phyloP scores from a whole-genome alignment of 176 grass and related monocot genomes.

The Bolboschoenus planiculmis region DNA sequence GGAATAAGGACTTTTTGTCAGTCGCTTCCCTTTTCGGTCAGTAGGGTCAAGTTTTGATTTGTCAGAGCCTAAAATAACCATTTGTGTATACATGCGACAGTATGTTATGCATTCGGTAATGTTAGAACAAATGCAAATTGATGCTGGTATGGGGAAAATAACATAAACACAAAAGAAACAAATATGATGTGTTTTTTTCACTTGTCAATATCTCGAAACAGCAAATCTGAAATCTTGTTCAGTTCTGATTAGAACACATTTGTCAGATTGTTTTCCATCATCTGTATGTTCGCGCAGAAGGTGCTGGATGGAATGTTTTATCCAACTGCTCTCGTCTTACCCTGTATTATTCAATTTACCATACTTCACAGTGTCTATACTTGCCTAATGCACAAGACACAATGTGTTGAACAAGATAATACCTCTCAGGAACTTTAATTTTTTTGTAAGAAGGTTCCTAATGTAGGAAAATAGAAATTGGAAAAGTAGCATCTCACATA shows the following conservation, averaged over 20 bases:
- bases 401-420: not conserved
- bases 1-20: not conserved
- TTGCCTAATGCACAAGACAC: not conserved
- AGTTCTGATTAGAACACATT: not conserved
- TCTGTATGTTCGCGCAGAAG: not conserved
- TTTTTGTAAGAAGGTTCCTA: not conserved
- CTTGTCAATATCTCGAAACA: not conserved
- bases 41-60: constrained; percentile 1
- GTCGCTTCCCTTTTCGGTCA: constrained; percentile 25
- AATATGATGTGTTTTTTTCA: not conserved
- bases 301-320: not conserved
- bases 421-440: not conserved
- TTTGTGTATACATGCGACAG: not conserved
- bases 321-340: not conserved
- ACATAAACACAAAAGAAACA: not conserved
- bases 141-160: not conserved
- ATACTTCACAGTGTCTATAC: not conserved
- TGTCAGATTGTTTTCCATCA: not conserved
- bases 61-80: constrained; percentile 16
- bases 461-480: not conserved
- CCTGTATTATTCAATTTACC: not conserved
- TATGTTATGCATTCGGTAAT: not conserved
- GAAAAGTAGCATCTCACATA: not conserved
- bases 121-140: not conserved
- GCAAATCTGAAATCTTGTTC: not conserved